Evolutionary conservation across 164 flowering plant species (phyloP).

Genomic region (Protea cynaroides): DNA sequence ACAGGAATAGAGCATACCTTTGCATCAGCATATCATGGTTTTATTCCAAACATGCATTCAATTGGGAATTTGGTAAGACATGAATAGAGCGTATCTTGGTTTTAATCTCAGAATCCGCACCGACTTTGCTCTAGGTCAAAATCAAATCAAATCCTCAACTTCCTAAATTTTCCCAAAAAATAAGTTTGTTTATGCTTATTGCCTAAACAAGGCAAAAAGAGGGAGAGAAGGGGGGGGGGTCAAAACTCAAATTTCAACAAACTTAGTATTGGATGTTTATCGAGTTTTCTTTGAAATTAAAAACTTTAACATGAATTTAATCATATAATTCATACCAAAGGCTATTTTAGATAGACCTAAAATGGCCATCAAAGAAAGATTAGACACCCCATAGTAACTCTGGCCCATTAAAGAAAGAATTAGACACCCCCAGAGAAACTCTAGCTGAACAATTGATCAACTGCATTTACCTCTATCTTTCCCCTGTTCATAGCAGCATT

Average conservation of each 20-base stretch:
- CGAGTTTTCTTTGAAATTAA: background rate
- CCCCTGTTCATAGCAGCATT: constrained; percentile 40
- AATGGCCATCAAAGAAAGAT: background rate
- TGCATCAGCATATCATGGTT: too few relatives aligned
- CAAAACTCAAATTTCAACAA: background rate
- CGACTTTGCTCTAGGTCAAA: background rate
- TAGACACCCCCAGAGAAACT: background rate
- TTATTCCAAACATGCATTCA: background rate
- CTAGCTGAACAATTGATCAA: too few relatives aligned
- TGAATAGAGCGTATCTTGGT: background rate
- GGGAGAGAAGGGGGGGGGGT: too few relatives aligned
- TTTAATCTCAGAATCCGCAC: background rate
- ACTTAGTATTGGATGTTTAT: background rate
- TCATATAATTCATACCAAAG: background rate
- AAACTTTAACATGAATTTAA: background rate
- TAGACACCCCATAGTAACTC: background rate
- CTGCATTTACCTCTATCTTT: constrained; percentile 64
- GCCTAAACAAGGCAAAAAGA: too few relatives aligned
- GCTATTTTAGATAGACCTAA: too few relatives aligned
- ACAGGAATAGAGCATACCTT: background rate
- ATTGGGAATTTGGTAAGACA: background rate
- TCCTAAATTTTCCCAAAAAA: background rate
- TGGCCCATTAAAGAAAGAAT: background rate
- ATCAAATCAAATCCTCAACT: background rate
- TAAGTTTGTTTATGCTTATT: background rate